Base-by-base conservation (phyloP, 2,329 filamentous ascomycete species). In the Clarireedia hainanense region DNA sequence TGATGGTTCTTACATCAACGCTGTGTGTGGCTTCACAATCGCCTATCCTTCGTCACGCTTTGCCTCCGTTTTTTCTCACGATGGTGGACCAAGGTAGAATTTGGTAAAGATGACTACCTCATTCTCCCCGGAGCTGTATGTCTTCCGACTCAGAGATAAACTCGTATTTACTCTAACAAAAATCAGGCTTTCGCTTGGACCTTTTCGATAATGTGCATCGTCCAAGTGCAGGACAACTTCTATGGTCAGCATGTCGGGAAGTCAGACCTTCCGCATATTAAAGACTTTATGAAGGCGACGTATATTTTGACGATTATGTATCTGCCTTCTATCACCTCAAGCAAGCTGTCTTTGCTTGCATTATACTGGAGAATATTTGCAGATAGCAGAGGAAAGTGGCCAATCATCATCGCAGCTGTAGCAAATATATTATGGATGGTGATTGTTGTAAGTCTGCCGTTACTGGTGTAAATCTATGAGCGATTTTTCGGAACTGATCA, bases 361-460 rank as follows among this genome's bases (percentile, higher is more conserved):
- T 43, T 47, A 14, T 53, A 53, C 12, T 53, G 51, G 51, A 47
- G 51, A 20, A 7, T 47, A 6, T 53, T 53, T 14, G 42, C 27
- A 26, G 9, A 15, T 15, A 47, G 42, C 17, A n/a, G 24, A 2
- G 43, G 43, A 6, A 30, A 26, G 17, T 14, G 9, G 1, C 43
- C 51, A 9, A 36, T 53, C 17, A 12, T 47, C 26, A 12, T 53
- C 14, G 43, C 43, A 6, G 17, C 30, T 17, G 43, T 14, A 5
- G 15, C 39, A 15, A 53, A 53, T 15, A 45, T n/a, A 17, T 42
- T 43, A 17, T 53, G 51, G 51, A 24, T 23, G 46, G 2, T 53
- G 23, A 42, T 43, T 53, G 30, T 30, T 47, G 51, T 47, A 27
- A 53, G 51, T 37, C 15, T 6, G 15, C 15, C 3, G 6, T n/a